phyloP scores from a whole-genome alignment of 495 filamentous ascomycete genomes.

The Hypoxylon subgilvum region DNA sequence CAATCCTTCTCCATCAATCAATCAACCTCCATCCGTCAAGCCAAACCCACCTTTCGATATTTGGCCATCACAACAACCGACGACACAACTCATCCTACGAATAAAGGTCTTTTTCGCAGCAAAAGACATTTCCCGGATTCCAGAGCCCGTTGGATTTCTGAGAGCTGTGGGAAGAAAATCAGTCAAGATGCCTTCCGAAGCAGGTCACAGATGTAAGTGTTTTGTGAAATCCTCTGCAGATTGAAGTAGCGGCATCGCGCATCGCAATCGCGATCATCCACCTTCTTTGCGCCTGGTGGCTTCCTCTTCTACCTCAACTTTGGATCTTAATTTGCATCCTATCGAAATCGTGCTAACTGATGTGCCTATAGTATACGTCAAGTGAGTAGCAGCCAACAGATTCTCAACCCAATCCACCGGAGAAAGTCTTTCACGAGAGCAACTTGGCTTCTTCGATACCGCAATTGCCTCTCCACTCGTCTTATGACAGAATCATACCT shows the following conservation, averaged over 20 bases:
- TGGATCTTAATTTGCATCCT: background rate
- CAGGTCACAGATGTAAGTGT: constrained; percentile 80
- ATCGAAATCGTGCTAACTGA: constrained; percentile 40
- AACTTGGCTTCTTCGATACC: background rate
- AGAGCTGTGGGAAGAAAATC: constrained; percentile 44
- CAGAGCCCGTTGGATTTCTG: constrained; percentile 38
- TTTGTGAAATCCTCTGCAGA: background rate
- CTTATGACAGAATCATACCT: background rate
- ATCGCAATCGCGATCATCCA: constrained; percentile 23
- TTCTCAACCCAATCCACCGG: constrained; percentile 12
- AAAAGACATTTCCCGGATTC: constrained; percentile 34
- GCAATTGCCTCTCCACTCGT: background rate
- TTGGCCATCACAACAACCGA: constrained; percentile 44
- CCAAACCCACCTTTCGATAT: constrained; percentile 37
- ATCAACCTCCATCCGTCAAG: constrained; percentile 38
- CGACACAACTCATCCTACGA: constrained; percentile 43
- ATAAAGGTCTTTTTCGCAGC: constrained; percentile 34
- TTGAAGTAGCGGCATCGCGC: constrained; percentile 10
- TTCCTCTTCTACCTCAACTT: constrained; percentile 5
- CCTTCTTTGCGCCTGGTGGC: background rate
- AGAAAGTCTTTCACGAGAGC: constrained; percentile 3
- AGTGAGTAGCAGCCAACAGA: constrained; percentile 67
- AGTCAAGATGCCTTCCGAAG: constrained; percentile 81
- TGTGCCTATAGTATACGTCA: constrained; percentile 78
- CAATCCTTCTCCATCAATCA: constrained; percentile 36